Conservation (phyloP, 352 stramenopile genomes). For the Phytophthora aleatoria region DNA sequence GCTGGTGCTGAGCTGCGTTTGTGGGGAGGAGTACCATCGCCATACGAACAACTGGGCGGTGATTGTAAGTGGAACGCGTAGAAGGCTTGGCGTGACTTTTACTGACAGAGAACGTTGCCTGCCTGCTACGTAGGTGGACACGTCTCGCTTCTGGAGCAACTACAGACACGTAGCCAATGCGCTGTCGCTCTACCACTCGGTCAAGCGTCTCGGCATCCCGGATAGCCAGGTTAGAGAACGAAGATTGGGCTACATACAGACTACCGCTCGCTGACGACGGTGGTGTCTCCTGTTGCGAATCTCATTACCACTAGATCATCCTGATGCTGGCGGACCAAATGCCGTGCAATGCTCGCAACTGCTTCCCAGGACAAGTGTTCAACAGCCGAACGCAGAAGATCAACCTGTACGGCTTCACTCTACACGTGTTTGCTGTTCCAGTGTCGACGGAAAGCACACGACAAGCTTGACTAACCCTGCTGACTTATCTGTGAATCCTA, state of each 20-base stretch:
- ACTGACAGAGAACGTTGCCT: constrained; percentile 1
- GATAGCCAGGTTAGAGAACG: constrained; percentile 87
- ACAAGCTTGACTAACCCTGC: constrained; percentile 2
- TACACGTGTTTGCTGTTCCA: not conserved
- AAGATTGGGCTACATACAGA: not conserved
- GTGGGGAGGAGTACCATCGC: constrained; percentile 52
- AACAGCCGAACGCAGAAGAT: constrained; percentile 91
- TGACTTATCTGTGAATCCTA: constrained; percentile 4
- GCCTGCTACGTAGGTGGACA: constrained; percentile 75
- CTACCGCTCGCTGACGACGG: not conserved
- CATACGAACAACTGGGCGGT: constrained; percentile 91
- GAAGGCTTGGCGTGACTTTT: not conserved
- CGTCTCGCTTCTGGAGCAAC: constrained; percentile 97
- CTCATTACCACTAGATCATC: constrained; percentile 76
- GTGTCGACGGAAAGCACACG: not conserved
- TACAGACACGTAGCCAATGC: constrained; percentile 97
- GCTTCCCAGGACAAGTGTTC: constrained; percentile 90
- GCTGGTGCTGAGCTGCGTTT: constrained; percentile 26
- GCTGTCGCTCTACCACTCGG: constrained; percentile 93
- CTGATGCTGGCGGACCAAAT: constrained; percentile 97
- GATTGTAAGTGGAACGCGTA: constrained; percentile 43
- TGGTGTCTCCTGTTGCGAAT: not conserved
- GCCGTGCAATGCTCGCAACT: constrained; percentile 92
- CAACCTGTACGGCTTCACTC: constrained; percentile 56
- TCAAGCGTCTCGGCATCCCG: constrained; percentile 92